Conservation (phyloP, 805 yeast genomes). For the Candida multigemmis region DNA sequence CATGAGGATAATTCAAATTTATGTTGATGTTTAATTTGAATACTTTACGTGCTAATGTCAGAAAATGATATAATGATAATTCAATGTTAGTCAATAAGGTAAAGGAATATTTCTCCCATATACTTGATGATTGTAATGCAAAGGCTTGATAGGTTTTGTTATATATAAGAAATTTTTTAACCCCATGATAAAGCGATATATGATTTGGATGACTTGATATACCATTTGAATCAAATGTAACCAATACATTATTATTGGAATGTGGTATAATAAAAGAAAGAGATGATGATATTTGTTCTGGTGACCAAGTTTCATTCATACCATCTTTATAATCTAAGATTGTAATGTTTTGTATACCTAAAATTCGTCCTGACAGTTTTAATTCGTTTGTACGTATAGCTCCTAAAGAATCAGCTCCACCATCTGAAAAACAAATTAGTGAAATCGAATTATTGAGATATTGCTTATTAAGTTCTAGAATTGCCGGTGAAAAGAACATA, state of each 20-base stretch:
- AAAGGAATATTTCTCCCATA: slow-evolving; percentile 42
- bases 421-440: slow-evolving; percentile 66
- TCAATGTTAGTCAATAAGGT: slow-evolving; percentile 33
- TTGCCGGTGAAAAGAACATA: slow-evolving; percentile 88
- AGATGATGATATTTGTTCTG: slow-evolving; percentile 25
- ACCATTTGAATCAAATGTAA: slow-evolving; percentile 79
- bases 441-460: slow-evolving; percentile 42
- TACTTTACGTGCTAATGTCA: slow-evolving; percentile 18
- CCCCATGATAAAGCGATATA: slow-evolving; percentile 49
- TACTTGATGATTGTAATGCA: slow-evolving; percentile 23
- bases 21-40: slow-evolving; percentile 26
- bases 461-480: slow-evolving; percentile 41
- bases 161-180: slow-evolving; percentile 19
- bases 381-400: slow-evolving; percentile 53
- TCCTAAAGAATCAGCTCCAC: slow-evolving; percentile 69
- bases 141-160: slow-evolving; percentile 4
- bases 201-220: slow-evolving; percentile 90
- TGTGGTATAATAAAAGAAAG: slow-evolving; percentile 19
- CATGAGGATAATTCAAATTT: slow-evolving; percentile 21
- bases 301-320: slow-evolving; percentile 60
- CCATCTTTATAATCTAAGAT: slow-evolving; percentile 55
- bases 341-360: slow-evolving; percentile 42
- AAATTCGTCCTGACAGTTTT: slow-evolving; percentile 37
- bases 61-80: slow-evolving; percentile 28
- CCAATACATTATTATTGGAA: slow-evolving; percentile 22